Conservation (phyloP, 352 stramenopile species). For the Phytophthora podocarpi region DNA sequence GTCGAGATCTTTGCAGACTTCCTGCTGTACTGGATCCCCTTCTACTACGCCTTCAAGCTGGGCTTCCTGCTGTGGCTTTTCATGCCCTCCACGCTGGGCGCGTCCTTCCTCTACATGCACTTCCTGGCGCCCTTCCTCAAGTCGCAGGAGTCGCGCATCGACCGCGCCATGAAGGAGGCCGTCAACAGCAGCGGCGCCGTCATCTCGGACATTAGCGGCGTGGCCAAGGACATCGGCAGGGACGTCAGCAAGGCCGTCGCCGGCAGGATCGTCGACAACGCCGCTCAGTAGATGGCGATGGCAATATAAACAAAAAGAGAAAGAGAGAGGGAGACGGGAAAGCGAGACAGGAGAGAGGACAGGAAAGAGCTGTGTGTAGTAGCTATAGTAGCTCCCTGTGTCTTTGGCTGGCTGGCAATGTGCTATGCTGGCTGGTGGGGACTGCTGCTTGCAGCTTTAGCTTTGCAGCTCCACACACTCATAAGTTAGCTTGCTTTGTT, state of each 20-base stretch:
- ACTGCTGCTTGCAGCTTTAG: background rate
- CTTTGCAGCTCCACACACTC: conserved; percentile 1
- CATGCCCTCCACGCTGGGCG: conserved; percentile 95
- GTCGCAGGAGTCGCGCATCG: conserved; percentile 81
- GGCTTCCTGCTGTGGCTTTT: conserved; percentile 98
- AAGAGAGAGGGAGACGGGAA: background rate
- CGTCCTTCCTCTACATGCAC: conserved; percentile 95
- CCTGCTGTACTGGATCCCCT: conserved; percentile 97
- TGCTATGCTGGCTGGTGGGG: background rate
- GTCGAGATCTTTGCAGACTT: conserved; percentile 97
- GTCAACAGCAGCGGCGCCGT: conserved; percentile 75
- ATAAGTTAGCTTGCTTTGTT: conserved; percentile 56
- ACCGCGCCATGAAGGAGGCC: conserved; percentile 86
- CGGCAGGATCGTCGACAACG: conserved; percentile 74
- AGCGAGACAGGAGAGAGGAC: background rate
- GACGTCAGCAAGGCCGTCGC: conserved; percentile 81
- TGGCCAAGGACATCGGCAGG: conserved; percentile 76
- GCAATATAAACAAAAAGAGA: conserved; percentile 9
- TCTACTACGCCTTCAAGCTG: conserved; percentile 98
- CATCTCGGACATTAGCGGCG: conserved; percentile 78
- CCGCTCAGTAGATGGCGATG: conserved; percentile 23
- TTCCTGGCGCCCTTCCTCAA: conserved; percentile 92
- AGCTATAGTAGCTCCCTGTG: background rate
- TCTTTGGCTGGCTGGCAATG: background rate
- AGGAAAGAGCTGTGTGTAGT: conserved; percentile 7